Conservation (phyloP, 495 filamentous ascomycete genomes). For the Neurospora tetraspora region DNA sequence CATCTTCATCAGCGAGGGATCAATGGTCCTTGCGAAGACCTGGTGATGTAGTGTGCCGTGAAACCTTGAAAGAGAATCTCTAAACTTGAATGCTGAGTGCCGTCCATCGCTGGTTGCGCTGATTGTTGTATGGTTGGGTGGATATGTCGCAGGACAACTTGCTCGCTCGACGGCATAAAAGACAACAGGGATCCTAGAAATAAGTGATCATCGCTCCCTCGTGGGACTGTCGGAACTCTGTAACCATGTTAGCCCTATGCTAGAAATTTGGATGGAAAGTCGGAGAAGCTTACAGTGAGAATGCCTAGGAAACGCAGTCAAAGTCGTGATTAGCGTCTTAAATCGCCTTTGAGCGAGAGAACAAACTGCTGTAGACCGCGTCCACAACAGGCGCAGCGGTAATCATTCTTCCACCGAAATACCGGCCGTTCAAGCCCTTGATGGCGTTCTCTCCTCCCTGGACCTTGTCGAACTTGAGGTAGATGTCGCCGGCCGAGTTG, state of each 20-base stretch:
- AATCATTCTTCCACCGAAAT: slow-evolving; percentile 85
- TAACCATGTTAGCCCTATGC: not conserved
- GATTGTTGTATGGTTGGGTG: not conserved
- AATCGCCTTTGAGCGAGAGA: slow-evolving; percentile 72
- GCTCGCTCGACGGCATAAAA: not conserved
- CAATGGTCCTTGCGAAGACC: not conserved
- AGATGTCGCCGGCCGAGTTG: slow-evolving; percentile 91
- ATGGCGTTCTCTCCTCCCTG: slow-evolving; percentile 93
- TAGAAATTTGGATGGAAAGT: too few species aligned
- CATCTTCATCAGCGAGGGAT: not conserved
- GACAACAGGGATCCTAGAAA: not conserved
- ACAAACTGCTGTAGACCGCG: slow-evolving; percentile 95
- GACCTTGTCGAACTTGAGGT: slow-evolving; percentile 94
- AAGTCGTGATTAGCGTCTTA: slow-evolving; percentile 45
- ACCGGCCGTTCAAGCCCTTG: slow-evolving; percentile 92
- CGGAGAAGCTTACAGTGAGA: slow-evolving; percentile 14
- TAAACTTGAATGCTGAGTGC: not conserved
- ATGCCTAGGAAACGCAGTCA: slow-evolving; percentile 30
- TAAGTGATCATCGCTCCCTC: not conserved
- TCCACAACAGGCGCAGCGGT: slow-evolving; percentile 93
- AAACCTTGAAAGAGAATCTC: not conserved
- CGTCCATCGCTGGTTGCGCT: not conserved
- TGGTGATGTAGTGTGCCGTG: not conserved
- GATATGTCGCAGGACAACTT: not conserved
- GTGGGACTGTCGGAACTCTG: not conserved